These are phyloP conservation scores for Eremothecium coryli DNA, from an alignment of 1,139 yeast genomes.

Conservation along the genomic window DNA sequence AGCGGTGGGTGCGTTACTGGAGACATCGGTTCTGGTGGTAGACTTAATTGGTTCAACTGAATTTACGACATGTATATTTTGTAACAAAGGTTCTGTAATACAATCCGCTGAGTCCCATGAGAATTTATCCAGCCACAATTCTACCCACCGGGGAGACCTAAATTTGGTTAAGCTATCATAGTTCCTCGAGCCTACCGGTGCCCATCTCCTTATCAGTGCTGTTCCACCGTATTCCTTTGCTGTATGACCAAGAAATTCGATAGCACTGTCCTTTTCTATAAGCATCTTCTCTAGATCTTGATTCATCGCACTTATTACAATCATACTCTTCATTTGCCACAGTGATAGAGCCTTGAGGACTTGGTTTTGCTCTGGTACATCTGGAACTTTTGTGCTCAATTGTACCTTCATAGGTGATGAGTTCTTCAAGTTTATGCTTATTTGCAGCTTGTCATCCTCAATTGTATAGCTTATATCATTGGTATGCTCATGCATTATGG, in stretches of 20 bases:
- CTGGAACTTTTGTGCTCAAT: too few relatives aligned
- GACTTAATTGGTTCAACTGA: neutral
- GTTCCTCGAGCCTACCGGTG: slow-evolving; percentile 24
- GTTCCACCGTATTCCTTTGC: slow-evolving; percentile 21
- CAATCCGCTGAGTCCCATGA: neutral
- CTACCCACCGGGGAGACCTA: slow-evolving; percentile 5
- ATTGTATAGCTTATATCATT: too few relatives aligned
- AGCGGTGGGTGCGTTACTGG: neutral
- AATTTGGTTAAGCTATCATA: slow-evolving; percentile 11
- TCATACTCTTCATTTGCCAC: slow-evolving; percentile 3
- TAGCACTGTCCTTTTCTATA: slow-evolving; percentile 14
- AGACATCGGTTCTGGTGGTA: neutral
- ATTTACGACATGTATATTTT: neutral
- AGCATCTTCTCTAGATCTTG: slow-evolving; percentile 7
- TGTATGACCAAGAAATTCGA: slow-evolving; percentile 21
- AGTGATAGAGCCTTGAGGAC: slow-evolving; percentile 4
- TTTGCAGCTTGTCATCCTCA: too few relatives aligned
- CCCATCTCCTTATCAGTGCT: slow-evolving; percentile 23
- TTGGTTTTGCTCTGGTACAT: neutral
- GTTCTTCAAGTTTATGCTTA: too few relatives aligned
- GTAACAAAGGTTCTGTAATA: neutral
- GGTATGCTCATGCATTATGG: too few relatives aligned
- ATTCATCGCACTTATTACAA: neutral
- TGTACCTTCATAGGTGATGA: too few relatives aligned
- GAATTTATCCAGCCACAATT: neutral